Base-by-base conservation (phyloP, 1,284 basidiomycete genomes). In the Rhodotorula sp. region DNA sequence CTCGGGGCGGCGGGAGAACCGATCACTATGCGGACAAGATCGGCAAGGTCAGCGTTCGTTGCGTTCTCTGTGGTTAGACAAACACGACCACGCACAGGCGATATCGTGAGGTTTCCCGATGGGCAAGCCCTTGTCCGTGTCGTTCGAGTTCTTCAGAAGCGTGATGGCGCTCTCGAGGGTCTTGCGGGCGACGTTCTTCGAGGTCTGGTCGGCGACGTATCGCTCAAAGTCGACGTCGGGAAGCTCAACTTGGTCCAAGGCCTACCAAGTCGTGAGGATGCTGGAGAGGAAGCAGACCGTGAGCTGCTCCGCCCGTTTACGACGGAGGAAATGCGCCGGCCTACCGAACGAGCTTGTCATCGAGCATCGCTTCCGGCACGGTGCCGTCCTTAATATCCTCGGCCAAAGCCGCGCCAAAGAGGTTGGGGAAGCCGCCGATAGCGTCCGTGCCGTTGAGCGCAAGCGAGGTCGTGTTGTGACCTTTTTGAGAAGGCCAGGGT, bases 111-210 rank as follows among this genome's bases (percentile, higher is more conserved):
- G 82, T 83, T 73, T 82, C 1, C 82, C 83, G n/a, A 93, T 82
- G 3, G 90, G 90, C 1, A 92, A 82, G 2, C 83, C 81, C 26
- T 56, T 56, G 5, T 85, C 83, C 2, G 29, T 48, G 7, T 61
- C 39, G 26, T 64, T n/a, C 31, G 62, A 62, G 80, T 92, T 92
- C 83, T 92, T 92, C 63, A 92, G 84, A 34, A 93, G 82, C 12
- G 92, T 87, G 2, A 87, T 89, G 0, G 88, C 88, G 0, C 89
- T 87, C 1, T 85, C 85, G n/a, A 89, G 91, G 47, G 93, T 87
- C 79, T 90, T 84, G 46, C 90, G 85, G n/a, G 76, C 74, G 48
- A 77, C 74, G 77, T 86, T 83, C 79, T 84, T 83, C 72, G 88
- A 88, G 65, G 84, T 81, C n/a, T 81, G 92, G 85, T 56, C 74